These are phyloP conservation scores for Beauveria australis DNA, from an alignment of 2,329 filamentous ascomycete species.

Conservation along the genomic window DNA sequence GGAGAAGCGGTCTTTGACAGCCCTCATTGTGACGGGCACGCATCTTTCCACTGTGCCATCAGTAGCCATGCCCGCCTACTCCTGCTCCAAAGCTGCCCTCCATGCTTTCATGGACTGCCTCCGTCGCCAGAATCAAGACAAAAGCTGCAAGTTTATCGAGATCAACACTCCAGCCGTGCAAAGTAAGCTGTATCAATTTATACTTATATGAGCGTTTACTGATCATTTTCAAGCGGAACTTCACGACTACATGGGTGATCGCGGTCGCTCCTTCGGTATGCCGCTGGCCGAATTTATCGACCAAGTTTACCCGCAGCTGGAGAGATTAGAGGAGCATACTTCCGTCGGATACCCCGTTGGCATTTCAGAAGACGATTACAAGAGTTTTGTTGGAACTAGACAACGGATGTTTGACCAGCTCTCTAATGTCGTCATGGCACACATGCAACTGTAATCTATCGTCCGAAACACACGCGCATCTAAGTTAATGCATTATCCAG, in stretches of 20 bases:
- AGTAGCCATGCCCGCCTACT: slow-evolving; percentile 15
- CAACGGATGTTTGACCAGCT: slow-evolving; percentile 9
- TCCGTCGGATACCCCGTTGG: background rate
- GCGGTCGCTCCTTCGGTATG: slow-evolving; percentile 20
- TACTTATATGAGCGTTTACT: background rate
- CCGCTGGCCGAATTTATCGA: slow-evolving; percentile 32
- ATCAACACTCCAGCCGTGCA: slow-evolving; percentile 16
- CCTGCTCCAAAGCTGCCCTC: slow-evolving; percentile 17
- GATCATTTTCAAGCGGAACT: slow-evolving; percentile 8
- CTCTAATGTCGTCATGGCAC: background rate
- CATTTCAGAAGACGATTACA: background rate
- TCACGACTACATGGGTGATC: slow-evolving; percentile 13
- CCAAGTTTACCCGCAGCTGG: slow-evolving; percentile 35
- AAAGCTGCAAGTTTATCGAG: slow-evolving; percentile 15
- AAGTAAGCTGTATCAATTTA: slow-evolving; percentile 1
- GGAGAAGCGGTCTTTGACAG: slow-evolving; percentile 11
- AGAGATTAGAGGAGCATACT: slow-evolving; percentile 30
- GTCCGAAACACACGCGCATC: background rate
- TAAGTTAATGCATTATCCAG: background rate
- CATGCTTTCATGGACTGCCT: slow-evolving; percentile 16
- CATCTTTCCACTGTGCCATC: slow-evolving; percentile 14
- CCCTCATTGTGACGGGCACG: slow-evolving; percentile 16
- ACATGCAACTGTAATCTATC: background rate
- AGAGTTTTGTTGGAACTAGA: slow-evolving; percentile 3
- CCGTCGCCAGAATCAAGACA: slow-evolving; percentile 13